Conservation (phyloP, 495 filamentous ascomycete species). For the Evernia prunastri region DNA sequence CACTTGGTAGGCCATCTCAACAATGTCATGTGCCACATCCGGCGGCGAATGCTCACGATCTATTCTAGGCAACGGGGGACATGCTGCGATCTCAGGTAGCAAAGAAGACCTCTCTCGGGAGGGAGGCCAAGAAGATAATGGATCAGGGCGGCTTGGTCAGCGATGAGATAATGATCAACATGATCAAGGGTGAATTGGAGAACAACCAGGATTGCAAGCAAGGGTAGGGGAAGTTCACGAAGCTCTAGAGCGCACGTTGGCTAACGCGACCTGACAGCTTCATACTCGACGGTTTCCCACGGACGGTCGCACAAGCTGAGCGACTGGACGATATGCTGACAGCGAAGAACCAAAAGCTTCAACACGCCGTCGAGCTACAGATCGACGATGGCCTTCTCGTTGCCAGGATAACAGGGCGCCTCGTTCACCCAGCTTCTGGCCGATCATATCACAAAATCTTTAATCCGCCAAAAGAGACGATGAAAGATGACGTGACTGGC, state of each 20-base stretch:
- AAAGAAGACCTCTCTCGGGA: conserved; percentile 90
- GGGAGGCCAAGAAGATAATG: conserved; percentile 99
- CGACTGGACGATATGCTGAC: conserved; percentile 87
- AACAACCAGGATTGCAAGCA: conserved; percentile 93
- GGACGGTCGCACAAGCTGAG: conserved; percentile 91
- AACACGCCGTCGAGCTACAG: conserved; percentile 92
- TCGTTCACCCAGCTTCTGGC: conserved; percentile 91
- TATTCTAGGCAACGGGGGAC: conserved; percentile 83
- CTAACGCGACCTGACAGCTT: conserved; percentile 54
- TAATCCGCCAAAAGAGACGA: conserved; percentile 90
- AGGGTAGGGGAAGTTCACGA: conserved; percentile 56
- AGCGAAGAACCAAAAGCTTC: conserved; percentile 65
- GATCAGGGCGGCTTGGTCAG: conserved; percentile 94
- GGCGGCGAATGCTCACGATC: conserved; percentile 18
- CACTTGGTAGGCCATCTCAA: conserved; percentile 66
- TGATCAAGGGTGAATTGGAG: conserved; percentile 96
- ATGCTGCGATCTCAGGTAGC: conserved; percentile 98
- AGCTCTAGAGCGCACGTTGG: not conserved
- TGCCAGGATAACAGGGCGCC: conserved; percentile 89
- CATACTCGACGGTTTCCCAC: conserved; percentile 97
- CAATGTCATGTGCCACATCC: not conserved
- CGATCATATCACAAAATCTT: conserved; percentile 97
- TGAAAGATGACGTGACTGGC: conserved; percentile 96
- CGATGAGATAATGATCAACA: conserved; percentile 98
- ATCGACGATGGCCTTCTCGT: conserved; percentile 94